Evolutionary conservation across 2,329 filamentous ascomycete genomes (phyloP), one percentile per base, ranked within the genome.

Genomic region (Aspergillus pseudonomiae): DNA sequence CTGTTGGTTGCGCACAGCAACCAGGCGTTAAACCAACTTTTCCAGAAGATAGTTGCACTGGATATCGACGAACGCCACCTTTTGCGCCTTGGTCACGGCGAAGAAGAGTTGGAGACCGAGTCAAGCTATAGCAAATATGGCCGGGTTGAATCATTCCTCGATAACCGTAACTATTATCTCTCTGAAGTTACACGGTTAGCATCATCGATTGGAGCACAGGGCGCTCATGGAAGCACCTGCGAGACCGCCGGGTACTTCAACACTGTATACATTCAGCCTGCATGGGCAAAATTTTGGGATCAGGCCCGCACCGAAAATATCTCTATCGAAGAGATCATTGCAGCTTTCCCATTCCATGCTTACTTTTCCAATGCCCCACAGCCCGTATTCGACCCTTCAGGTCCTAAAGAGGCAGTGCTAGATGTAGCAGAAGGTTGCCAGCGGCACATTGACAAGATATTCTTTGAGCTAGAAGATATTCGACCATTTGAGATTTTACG

Each of bases 221-320:
- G 95, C 62, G 94, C 94, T n/a, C 95, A 99, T 76, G 93, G 94
- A 26, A 96, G 91, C 78, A 96, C 94, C 32, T 96, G 95, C 60
- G 95, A 99, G 82, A 99, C 94, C 2, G 95, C 95, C 41, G 93
- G 93, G 32, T 98, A 99, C 79, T 99, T 99, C 82, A 92, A 97
- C 76, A 89, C 89, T 53, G 94, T 97, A 65, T 97, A 97, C 74
- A 85, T 99, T 48, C 86, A 91, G 77, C 94, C 95, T 36, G 87
- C 90, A 14, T 99, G 95, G 95, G 87, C 87, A 57, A 92, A 90
- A 74, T 99, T 96, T 77, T 89, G 87, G 81, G 89, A 92, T 60
- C 80, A 83, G 55, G 81, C 86, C 28, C 85, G 86, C 48, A 82
- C 84, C 2, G 83, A 86, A 28, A 84, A 86, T 26, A 80, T 83